Conservation (phyloP, 768 basidiomycete genomes). For the Leccinum boreale region DNA sequence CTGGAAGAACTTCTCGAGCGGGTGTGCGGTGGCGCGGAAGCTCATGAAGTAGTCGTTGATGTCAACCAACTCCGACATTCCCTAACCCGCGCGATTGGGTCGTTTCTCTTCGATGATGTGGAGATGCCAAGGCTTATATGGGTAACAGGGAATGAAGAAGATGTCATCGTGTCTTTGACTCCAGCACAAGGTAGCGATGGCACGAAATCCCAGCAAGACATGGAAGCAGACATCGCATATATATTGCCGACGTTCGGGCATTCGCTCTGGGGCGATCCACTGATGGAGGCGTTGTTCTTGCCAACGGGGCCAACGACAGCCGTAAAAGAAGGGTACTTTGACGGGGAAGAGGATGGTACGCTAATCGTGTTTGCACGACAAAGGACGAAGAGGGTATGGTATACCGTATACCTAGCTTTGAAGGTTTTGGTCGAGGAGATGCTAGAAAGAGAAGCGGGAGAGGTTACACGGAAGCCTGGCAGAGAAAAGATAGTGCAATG, state of each 20-base stretch:
- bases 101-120: constrained; percentile 74
- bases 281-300: constrained; percentile 65
- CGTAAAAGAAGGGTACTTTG: constrained; percentile 58
- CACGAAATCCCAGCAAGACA: constrained; percentile 3
- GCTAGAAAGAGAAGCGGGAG: constrained; percentile 9
- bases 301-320: constrained; percentile 45
- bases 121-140: constrained; percentile 67
- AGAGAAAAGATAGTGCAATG: constrained; percentile 31
- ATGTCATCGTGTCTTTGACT: constrained; percentile 49
- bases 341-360: constrained; percentile 41
- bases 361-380: constrained; percentile 61
- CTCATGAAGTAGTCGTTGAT: constrained; percentile 21
- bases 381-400: constrained; percentile 76
- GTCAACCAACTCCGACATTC: constrained; percentile 44
- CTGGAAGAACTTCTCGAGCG: constrained; percentile 56
- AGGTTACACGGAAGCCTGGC: constrained; percentile 17
- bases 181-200: constrained; percentile 4
- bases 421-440: constrained; percentile 47
- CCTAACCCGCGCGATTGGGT: constrained; percentile 69
- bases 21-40: constrained; percentile 31
- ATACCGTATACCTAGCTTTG: constrained; percentile 60
- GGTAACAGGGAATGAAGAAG: constrained; percentile 57
- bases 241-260: constrained; percentile 43
- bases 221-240: constrained; percentile 29
- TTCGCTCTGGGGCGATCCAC: constrained; percentile 74